Base-by-base conservation (phyloP, 306 rosid genomes). In the Sesbania bispinosa region DNA sequence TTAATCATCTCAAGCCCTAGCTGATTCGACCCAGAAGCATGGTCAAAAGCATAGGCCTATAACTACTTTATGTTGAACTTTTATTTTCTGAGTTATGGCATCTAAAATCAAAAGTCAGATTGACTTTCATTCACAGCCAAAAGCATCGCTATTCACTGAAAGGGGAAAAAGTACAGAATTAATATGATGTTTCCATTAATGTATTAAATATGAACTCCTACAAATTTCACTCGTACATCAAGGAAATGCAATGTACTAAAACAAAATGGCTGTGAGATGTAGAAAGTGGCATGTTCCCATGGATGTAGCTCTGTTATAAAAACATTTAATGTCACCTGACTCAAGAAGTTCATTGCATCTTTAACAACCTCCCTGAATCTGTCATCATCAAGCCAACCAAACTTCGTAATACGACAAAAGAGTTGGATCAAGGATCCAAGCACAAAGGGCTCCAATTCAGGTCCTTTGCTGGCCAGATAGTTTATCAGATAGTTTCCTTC, bases 361-460 rank as follows among this genome's bases (percentile, higher is more conserved):
- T 72, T 67, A 58, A 83, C 80, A 67, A 67, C 80, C 32, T 77
- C 87, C 52, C 60, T 18, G 75, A 83, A 83, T 62, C 81, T 76
- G 6, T 80, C 87, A 80, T 83, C 87, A 53, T 83, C 87, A 16
- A 83, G 82, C 87, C 84, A 83, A 23, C 87, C 84, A 47, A 80
- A 68, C 67, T 83, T 83, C 8, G 87, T 76, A 76, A 76, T 63
- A 29, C 87, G 80, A 68, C 84, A 80, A 46, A 76, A 73, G 58
- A 83, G 84, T 68, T 80, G 87, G 51, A 80, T 77, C 63, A 83
- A 55, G 11, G 87, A 83, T 61, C 67, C 87, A 18, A 73, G 79
- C 63, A 83, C 84, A 80, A 83, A 83, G 42, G 82, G 77, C 73
- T 83, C 75, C 60, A 83, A 46, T 11, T 83, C 87, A 46, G 84